Conservation (phyloP, 441 rosid genomes). For the Kokia cookei region DNA sequence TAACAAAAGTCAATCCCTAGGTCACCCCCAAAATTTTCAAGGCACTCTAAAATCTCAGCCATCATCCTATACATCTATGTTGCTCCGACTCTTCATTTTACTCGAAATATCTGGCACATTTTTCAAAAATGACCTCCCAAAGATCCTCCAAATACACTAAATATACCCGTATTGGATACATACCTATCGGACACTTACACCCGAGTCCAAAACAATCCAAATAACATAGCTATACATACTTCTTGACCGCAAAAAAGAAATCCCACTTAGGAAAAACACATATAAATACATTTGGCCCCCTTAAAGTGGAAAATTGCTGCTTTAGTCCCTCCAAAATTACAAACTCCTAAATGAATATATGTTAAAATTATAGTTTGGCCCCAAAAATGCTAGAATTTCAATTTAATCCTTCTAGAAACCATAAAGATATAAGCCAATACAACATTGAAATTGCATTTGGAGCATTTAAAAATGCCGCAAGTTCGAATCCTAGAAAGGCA, state of each 20-base stretch:
- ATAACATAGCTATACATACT: neutral
- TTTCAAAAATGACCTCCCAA: neutral
- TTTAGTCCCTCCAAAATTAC: no score
- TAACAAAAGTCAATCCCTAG: neutral
- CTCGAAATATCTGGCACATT: neutral
- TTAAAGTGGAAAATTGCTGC: no score
- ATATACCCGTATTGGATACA: neutral
- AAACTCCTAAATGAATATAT: no score
- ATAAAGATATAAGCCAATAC: no score
- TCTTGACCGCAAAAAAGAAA: neutral
- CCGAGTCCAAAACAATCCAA: neutral
- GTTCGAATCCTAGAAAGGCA: neutral
- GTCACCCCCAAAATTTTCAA: slow-evolving; percentile 2
- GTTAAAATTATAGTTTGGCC: no score
- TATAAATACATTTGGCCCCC: neutral
- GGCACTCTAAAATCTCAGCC: neutral
- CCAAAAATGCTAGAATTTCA: no score
- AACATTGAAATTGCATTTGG: no score
- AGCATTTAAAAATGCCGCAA: neutral
- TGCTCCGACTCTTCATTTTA: no score
- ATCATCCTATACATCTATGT: neutral
- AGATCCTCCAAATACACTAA: neutral
- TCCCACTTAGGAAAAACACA: neutral
- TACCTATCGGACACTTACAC: neutral
- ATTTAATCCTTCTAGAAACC: no score